phyloP scores from a whole-genome alignment of 2,329 filamentous ascomycete species.

The Shiraia sp. region DNA sequence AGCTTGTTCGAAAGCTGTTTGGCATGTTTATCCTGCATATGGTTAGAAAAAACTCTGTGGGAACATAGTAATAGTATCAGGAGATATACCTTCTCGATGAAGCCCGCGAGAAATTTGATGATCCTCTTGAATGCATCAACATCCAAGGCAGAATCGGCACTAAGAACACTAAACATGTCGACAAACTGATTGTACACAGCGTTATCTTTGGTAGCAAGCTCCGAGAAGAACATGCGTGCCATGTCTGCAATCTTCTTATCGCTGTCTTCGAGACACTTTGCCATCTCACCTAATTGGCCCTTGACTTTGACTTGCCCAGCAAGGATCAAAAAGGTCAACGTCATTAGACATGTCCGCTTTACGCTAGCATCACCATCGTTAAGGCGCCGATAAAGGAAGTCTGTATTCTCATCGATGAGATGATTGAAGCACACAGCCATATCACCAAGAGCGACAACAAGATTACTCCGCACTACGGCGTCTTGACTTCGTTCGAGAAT shows the following conservation, averaged over 20 bases:
- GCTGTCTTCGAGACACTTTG: constrained; percentile 95
- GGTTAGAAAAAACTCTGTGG: constrained; percentile 12
- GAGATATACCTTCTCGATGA: constrained; percentile 84
- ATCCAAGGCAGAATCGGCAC: constrained; percentile 76
- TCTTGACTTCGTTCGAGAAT: constrained; percentile 95
- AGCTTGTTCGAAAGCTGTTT: constrained; percentile 92
- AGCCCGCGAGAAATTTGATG: constrained; percentile 89
- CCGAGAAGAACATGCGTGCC: constrained; percentile 97
- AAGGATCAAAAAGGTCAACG: constrained; percentile 92
- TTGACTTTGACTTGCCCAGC: constrained; percentile 99
- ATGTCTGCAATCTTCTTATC: constrained; percentile 93
- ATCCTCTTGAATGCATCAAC: constrained; percentile 87
- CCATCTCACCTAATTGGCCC: constrained; percentile 97
- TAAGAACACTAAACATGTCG: constrained; percentile 95
- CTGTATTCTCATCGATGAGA: constrained; percentile 97
- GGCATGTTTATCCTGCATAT: constrained; percentile 87
- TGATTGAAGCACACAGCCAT: constrained; percentile 99
- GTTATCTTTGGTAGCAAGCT: constrained; percentile 97
- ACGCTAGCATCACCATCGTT: constrained; percentile 88
- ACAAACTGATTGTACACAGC: constrained; percentile 99
- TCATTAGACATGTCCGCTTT: constrained; percentile 98
- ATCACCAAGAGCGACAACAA: constrained; percentile 94
- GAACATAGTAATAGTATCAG: not conserved
- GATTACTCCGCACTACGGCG: constrained; percentile 90
- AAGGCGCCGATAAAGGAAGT: constrained; percentile 92